Base-by-base conservation (phyloP, 1,284 basidiomycete species). In the Heterobasidion occidentale region DNA sequence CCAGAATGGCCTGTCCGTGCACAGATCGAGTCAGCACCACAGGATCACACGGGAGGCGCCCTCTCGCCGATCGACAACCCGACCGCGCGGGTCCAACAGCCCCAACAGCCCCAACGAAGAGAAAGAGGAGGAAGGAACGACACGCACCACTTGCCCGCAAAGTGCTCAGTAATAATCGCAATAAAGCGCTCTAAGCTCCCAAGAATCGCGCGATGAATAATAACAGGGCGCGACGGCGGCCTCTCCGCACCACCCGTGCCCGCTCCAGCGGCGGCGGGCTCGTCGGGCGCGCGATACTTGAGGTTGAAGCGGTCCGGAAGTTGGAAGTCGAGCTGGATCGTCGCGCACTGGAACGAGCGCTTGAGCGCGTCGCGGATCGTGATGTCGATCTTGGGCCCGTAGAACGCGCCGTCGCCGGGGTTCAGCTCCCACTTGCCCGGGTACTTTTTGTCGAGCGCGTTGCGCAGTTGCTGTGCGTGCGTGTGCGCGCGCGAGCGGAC, bases 291-390 rank as follows among this genome's bases (percentile, higher is more conserved):
- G 46, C 94, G 90, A 76, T 94, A 99, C 68, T 90, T 90, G 61
- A 99, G 81, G 72, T 97, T 90, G 80, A 99, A 99, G 52, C 94
- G 88, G 68, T 98, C 90, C n/a, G 97, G 97, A 9, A 99, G 83
- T 73, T 99, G 94, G 84, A 98, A 99, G 77, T 99, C 97, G 62
- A 99, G 90, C 74, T 99, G 92, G 71, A 99, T 98, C 4, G 97
- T 99, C 49, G 95, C 96, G 65, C 97, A 99, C 74, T 99, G 97
- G 85, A 94, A 95, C 38, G 94, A 92, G 52, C 95, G 87, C 59
- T 82, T 86, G 38, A 98, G 77, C 0, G 97, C 96, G 68, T 99
- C 97, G 38, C 86, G 85, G 70, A 99, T 92, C 60, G 92, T 94
- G 73, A 99, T 97, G 74, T 99, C 97, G 68, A 99, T 97, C 78